Evolutionary conservation across 2,329 filamentous ascomycete genomes (phyloP).

Genomic region (Xylariaceae sp.): DNA sequence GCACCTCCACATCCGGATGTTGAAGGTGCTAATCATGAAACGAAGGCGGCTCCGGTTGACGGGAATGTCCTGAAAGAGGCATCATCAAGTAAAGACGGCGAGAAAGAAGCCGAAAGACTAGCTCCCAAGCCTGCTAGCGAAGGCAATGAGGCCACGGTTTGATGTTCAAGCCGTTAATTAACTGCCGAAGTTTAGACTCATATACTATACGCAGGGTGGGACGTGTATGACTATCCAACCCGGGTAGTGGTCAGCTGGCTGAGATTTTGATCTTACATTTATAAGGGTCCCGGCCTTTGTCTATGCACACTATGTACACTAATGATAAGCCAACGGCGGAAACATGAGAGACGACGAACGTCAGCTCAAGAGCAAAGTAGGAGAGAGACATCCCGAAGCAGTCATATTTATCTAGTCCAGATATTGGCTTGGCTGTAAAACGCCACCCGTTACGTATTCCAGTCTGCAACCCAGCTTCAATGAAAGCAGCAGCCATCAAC

Average conservation of each 20-base stretch:
- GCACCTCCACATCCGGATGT: conserved; percentile 59
- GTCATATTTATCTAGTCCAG: neutral
- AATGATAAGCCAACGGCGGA: conserved; percentile 28
- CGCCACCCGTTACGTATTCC: conserved; percentile 7
- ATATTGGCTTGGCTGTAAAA: conserved; percentile 2
- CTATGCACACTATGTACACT: conserved; percentile 28
- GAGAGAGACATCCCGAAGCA: neutral
- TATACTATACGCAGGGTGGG: conserved; percentile 3
- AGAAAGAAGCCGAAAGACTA: conserved; percentile 52
- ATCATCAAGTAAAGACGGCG: conserved; percentile 53
- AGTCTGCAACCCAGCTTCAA: conserved; percentile 16
- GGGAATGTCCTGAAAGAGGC: conserved; percentile 40
- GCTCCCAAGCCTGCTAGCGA: conserved; percentile 61
- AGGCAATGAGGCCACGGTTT: conserved; percentile 52
- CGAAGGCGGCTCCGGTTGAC: conserved; percentile 39
- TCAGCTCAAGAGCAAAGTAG: conserved; percentile 17
- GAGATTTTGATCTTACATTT: conserved; percentile 16
- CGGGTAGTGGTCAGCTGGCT: conserved; percentile 5
- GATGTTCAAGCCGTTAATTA: neutral
- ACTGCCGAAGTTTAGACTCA: neutral
- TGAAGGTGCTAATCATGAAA: conserved; percentile 58
- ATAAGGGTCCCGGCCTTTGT: conserved; percentile 15
- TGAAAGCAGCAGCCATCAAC: conserved; percentile 6
- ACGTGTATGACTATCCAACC: conserved; percentile 2
- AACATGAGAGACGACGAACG: conserved; percentile 21